Conservation (phyloP, 345 rosid genomes). For the Ceriops zippeliana region DNA sequence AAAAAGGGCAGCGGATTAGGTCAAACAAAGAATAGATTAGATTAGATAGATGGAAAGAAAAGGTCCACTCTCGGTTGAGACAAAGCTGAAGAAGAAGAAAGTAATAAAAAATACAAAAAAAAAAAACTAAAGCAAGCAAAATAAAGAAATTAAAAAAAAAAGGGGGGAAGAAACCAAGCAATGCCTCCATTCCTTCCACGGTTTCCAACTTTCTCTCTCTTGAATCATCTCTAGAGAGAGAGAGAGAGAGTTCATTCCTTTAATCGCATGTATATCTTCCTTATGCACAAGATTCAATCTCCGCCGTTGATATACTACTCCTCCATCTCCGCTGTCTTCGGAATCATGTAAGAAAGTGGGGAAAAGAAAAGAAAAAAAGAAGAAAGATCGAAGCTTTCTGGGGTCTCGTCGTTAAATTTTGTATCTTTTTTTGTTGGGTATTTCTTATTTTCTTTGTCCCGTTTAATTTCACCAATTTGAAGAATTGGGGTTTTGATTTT, state of each 20-base stretch:
- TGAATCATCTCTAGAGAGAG: constrained; percentile 19
- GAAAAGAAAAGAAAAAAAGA: too few species aligned
- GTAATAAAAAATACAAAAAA: neutral
- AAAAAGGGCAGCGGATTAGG: neutral
- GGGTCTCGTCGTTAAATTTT: too few species aligned
- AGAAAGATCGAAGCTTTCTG: neutral
- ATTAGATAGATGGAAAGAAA: neutral
- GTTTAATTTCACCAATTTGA: neutral
- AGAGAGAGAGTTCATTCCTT: constrained; percentile 14
- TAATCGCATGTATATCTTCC: neutral
- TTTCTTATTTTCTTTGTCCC: neutral
- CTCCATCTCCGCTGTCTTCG: neutral
- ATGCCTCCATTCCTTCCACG: constrained; percentile 2
- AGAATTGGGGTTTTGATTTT: neutral
- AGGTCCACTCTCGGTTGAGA: constrained; percentile 10
- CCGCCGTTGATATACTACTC: constrained; percentile 4
- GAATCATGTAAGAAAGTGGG: neutral
- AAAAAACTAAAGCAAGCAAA: neutral
- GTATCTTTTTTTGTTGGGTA: too few species aligned
- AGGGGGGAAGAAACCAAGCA: neutral
- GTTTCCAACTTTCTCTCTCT: constrained; percentile 4
- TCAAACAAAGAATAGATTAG: neutral
- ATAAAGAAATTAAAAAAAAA: neutral
- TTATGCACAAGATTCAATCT: neutral
- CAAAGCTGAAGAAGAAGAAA: neutral